Conservation (phyloP, 1,139 yeast genomes). For the Blastobotrys proliferans region DNA sequence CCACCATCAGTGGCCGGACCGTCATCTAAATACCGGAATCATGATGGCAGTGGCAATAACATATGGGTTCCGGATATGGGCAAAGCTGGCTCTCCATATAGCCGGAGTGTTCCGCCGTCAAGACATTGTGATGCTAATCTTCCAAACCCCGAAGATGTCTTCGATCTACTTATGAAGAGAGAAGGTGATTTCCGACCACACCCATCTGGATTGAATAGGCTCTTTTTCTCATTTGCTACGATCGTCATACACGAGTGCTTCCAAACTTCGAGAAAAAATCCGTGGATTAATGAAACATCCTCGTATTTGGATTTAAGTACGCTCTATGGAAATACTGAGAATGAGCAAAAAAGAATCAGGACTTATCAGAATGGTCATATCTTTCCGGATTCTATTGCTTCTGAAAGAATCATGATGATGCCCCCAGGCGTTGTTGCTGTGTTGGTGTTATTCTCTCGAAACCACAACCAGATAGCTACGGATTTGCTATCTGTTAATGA, state of each 20-base stretch:
- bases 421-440: constrained; percentile 13
- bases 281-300: constrained; percentile 12
- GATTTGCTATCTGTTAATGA: constrained; percentile 9
- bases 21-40: constrained; percentile 7
- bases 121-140: constrained; percentile 6
- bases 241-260: constrained; percentile 12
- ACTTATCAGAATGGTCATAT: constrained; percentile 11
- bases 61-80: constrained; percentile 13
- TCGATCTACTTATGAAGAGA: constrained; percentile 10
- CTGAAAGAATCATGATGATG: constrained; percentile 14
- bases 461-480: constrained; percentile 11
- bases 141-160: constrained; percentile 10
- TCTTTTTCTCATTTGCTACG: constrained; percentile 11
- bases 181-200: constrained; percentile 5
- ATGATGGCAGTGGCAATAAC: constrained; percentile 13
- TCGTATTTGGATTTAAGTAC: constrained; percentile 11
- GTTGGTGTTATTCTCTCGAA: constrained; percentile 10
- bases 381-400: constrained; percentile 11
- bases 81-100: constrained; percentile 11
- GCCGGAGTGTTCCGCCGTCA: constrained; percentile 12
- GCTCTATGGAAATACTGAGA: constrained; percentile 10
- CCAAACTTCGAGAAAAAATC: constrained; percentile 9
- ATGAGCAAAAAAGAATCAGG: constrained; percentile 11
- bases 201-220: constrained; percentile 10
- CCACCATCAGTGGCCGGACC: constrained; percentile 12